Percentiles rank a stretch among this genome's conserved stretches.
Conservation (phyloP, 305 asterid species). For the Solanum chacoense region DNA sequence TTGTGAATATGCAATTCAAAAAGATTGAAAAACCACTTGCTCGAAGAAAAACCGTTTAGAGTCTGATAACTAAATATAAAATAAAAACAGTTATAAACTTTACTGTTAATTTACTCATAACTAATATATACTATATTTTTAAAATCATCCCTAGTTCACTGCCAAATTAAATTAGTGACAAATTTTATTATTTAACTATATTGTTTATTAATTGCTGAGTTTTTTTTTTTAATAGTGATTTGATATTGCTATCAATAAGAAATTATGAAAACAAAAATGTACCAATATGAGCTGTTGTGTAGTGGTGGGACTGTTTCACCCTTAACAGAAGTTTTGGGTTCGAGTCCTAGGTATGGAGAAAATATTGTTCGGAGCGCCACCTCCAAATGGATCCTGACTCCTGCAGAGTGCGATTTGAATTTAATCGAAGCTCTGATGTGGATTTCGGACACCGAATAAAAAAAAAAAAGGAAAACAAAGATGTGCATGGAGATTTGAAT, state of each 20-base stretch:
- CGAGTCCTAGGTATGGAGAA: too few species aligned
- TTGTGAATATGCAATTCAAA: not conserved
- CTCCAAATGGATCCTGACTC: rapidly evolving
- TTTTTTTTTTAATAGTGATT: too few species aligned
- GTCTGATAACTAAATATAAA: not conserved
- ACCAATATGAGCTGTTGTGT: too few species aligned
- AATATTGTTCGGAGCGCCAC: too few species aligned
- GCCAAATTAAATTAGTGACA: too few species aligned
- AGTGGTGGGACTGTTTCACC: too few species aligned
- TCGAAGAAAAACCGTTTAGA: not conserved
- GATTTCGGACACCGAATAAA: rapidly evolving
- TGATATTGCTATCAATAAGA: not conserved
- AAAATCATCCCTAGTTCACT: too few species aligned
- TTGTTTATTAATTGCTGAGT: too few species aligned
- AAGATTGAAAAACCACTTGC: not conserved
- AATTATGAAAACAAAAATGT: not conserved
- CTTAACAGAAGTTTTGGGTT: rapidly evolving
- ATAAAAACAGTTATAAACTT: too few species aligned
- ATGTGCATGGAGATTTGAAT: not conserved
- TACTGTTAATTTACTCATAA: too few species aligned
- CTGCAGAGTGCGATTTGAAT: rapidly evolving
- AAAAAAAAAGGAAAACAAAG: not conserved
- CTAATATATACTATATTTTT: too few species aligned
- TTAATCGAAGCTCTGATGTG: rapidly evolving
- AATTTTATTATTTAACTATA: too few species aligned